A percentile compares a stretch with the other conserved stretches of the same genome.
These are phyloP conservation scores for Boechera stricta DNA, from an alignment of 345 rosid species.

Conservation along the genomic window DNA sequence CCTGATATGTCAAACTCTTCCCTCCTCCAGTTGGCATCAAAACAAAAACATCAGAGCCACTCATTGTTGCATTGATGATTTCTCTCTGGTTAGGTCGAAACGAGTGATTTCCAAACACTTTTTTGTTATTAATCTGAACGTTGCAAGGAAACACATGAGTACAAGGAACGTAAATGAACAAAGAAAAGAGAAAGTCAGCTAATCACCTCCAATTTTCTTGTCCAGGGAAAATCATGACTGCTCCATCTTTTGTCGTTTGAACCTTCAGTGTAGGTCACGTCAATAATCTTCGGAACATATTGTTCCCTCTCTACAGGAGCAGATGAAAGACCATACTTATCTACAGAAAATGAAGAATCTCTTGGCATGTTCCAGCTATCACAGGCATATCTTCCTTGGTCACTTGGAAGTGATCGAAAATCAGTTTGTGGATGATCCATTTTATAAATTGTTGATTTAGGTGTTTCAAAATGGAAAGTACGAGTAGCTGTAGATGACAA, in stretches of 20 bases:
- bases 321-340: conserved; percentile 59
- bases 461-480: conserved; percentile 66
- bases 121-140: conserved; percentile 79
- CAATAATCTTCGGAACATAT: conserved; percentile 67
- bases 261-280: conserved; percentile 91
- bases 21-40: conserved; percentile 99
- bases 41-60: conserved; percentile 95
- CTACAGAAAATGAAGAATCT: conserved; percentile 64
- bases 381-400: conserved; percentile 47
- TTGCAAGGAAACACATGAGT: conserved; percentile 45
- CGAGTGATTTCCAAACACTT: conserved; percentile 95
- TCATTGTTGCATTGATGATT: conserved; percentile 96
- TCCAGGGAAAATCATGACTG: conserved; percentile 76
- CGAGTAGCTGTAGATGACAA: conserved; percentile 61
- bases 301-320: conserved; percentile 72
- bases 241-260: conserved; percentile 89
- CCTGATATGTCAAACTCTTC: conserved; percentile 98
- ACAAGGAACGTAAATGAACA: conserved; percentile 42
- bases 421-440: conserved; percentile 56
- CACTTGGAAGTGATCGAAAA: conserved; percentile 53
- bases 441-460: conserved; percentile 53
- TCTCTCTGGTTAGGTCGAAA: conserved; percentile 98
- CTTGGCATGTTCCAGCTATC: conserved; percentile 64
- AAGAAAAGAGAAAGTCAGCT: conserved; percentile 26
- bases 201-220: conserved; percentile 78